Conservation (phyloP, 2,329 filamentous ascomycete genomes). For the Aotearoamyces nothofagi region DNA sequence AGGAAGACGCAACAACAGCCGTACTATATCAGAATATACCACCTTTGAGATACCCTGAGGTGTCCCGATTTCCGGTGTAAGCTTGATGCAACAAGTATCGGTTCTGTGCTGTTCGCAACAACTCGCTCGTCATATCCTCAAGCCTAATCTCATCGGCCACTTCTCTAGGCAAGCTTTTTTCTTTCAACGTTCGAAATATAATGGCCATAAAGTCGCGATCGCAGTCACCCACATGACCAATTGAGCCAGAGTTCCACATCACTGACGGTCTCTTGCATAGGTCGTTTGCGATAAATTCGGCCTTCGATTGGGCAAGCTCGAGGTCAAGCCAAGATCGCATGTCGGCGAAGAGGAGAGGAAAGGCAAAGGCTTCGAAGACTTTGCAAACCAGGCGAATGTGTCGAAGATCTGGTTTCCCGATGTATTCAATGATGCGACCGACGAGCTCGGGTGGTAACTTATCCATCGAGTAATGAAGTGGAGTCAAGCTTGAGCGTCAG, state of each 20-base stretch:
- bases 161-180: constrained; percentile 4
- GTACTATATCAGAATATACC: neutral
- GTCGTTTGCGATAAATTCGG: constrained; percentile 6
- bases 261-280: constrained; percentile 7
- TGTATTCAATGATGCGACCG: constrained; percentile 6
- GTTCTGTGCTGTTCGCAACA: constrained; percentile 10
- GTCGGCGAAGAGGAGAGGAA: constrained; percentile 8
- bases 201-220: constrained; percentile 7
- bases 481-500: constrained; percentile 1
- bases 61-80: neutral
- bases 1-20: neutral
- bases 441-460: constrained; percentile 9
- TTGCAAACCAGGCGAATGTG: constrained; percentile 7
- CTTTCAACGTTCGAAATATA: constrained; percentile 29
- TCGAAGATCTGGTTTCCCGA: constrained; percentile 7
- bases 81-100: constrained; percentile 9
- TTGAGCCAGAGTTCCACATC: constrained; percentile 10
- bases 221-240: constrained; percentile 4
- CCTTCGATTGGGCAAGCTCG: constrained; percentile 3
- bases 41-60: neutral
- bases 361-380: constrained; percentile 8
- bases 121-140: constrained; percentile 9
- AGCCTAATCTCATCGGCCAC: constrained; percentile 10
- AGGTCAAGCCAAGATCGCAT: constrained; percentile 9
- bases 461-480: too few species aligned